These are phyloP conservation scores for Nicotiana noctiflora DNA, from an alignment of 257 asterid species.

Conservation along the genomic window DNA sequence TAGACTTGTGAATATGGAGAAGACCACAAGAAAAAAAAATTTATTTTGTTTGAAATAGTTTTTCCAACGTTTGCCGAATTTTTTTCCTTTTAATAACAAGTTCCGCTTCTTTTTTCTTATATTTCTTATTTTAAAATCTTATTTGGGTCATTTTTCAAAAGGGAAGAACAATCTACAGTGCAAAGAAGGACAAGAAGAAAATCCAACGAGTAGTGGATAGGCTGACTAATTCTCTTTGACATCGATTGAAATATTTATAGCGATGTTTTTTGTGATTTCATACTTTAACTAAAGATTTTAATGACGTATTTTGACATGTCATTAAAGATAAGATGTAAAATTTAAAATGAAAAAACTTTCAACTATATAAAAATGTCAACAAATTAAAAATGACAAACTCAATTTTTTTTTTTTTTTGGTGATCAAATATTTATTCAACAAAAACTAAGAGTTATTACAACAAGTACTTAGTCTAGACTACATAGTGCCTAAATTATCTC, in stretches of 20 bases:
- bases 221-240: slow-evolving; percentile 14
- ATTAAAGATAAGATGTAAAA: too few relatives aligned
- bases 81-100: neutral
- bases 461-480: too few relatives aligned
- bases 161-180: neutral
- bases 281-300: too few relatives aligned
- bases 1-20: neutral
- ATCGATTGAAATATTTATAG: neutral
- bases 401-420: too few relatives aligned
- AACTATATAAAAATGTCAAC: too few relatives aligned
- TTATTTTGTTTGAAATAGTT: neutral
- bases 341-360: too few relatives aligned
- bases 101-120: neutral
- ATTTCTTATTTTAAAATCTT: neutral
- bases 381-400: too few relatives aligned
- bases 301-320: too few relatives aligned
- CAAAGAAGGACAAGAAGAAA: slow-evolving; percentile 18
- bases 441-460: too few relatives aligned
- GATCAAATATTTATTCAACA: too few relatives aligned
- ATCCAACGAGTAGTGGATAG: slow-evolving; percentile 13
- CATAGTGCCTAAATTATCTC: too few relatives aligned
- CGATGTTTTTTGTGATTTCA: too few relatives aligned
- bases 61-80: neutral
- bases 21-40: neutral
- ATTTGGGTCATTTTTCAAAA: neutral